Evolutionary conservation across 176 grass and related monocot genomes (phyloP).

Genomic region (Hyparrhenia diplandra): DNA sequence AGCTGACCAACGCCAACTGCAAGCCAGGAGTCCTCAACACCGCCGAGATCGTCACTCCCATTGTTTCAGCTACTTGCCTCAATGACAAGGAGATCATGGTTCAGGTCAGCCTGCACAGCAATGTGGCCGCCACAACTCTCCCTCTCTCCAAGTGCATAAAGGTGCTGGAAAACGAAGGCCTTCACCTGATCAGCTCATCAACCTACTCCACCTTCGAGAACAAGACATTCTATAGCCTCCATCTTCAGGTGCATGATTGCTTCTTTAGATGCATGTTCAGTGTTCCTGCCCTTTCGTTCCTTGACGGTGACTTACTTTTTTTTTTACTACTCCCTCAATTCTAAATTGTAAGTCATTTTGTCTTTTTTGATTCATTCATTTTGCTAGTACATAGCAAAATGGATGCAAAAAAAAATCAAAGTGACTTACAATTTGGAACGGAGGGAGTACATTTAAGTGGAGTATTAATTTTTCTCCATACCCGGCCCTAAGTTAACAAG

Average conservation of each 20-base stretch:
- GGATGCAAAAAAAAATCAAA: too few species aligned
- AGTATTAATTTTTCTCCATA: neutral
- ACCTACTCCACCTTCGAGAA: constrained; percentile 37
- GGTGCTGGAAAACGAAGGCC: constrained; percentile 65
- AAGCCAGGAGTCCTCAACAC: constrained; percentile 5
- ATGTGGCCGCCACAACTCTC: constrained; percentile 9
- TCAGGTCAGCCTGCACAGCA: constrained; percentile 52
- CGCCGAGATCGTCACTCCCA: constrained; percentile 4
- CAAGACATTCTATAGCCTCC: constrained; percentile 68
- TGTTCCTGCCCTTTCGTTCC: neutral
- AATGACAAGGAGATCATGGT: constrained; percentile 72
- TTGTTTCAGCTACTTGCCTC: constrained; percentile 58
- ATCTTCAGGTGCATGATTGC: constrained; percentile 60
- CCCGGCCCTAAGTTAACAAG: neutral
- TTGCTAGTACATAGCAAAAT: too few species aligned
- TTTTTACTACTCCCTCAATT: too few species aligned
- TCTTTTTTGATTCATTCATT: too few species aligned
- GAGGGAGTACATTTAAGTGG: too few species aligned
- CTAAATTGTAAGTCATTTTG: too few species aligned
- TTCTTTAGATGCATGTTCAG: neutral
- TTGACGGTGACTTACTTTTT: neutral
- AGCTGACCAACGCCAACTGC: constrained; percentile 36
- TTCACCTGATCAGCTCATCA: constrained; percentile 57
- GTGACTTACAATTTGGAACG: too few species aligned
- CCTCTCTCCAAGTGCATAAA: constrained; percentile 53